Percentiles rank a stretch among this genome's conserved stretches.
Conservation (phyloP, 192 early-diverging fungal species). For the Coemansia sp. region DNA sequence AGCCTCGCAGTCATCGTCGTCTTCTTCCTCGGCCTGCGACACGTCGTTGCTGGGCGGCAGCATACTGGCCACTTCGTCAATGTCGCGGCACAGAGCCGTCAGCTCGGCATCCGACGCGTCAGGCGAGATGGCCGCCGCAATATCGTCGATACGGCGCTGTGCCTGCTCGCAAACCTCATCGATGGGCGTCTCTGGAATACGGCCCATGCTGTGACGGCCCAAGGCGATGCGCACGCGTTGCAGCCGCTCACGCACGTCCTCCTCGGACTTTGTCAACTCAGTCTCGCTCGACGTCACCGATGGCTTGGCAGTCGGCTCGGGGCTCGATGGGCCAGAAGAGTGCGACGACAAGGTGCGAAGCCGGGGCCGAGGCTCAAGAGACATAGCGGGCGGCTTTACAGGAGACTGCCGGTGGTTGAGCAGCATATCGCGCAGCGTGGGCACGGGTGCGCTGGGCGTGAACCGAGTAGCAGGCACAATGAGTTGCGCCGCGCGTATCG, state of each 20-base stretch:
- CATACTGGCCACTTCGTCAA: conserved; percentile 41
- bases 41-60: conserved; percentile 26
- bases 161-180: conserved; percentile 14
- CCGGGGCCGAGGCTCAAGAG: conserved; percentile 16
- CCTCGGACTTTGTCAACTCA: conserved; percentile 37
- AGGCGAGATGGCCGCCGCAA: conserved; percentile 20
- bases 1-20: neutral
- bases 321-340: conserved; percentile 32
- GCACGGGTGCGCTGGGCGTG: conserved; percentile 26
- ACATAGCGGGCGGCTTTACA: conserved; percentile 12
- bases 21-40: conserved; percentile 9
- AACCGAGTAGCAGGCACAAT: conserved; percentile 1
- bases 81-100: conserved; percentile 29
- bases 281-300: conserved; percentile 30
- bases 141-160: conserved; percentile 16
- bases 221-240: conserved; percentile 39
- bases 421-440: conserved; percentile 51
- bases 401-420: conserved; percentile 35
- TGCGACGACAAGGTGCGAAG: conserved; percentile 15
- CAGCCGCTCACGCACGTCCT: conserved; percentile 43
- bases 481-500: conserved; percentile 17
- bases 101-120: conserved; percentile 26
- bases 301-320: conserved; percentile 16
- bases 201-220: neutral
- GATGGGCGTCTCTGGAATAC: neutral